Conservation (phyloP, 495 filamentous ascomycete genomes). For the Wilcoxina mikolae region DNA sequence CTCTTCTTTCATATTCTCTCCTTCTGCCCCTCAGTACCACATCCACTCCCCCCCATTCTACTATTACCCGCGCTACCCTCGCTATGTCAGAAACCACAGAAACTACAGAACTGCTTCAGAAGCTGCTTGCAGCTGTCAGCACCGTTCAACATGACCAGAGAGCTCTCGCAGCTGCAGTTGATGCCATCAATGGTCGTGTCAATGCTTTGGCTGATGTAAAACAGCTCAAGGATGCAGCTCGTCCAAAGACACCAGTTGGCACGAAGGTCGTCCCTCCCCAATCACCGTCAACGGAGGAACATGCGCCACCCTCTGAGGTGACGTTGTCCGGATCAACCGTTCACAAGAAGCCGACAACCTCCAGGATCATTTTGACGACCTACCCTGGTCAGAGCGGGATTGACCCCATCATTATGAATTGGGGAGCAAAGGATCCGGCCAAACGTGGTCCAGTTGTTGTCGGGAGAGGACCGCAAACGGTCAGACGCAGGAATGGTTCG, state of each 20-base stretch:
- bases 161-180: slow-evolving; percentile 45
- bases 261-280: not conserved
- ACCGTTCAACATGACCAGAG: slow-evolving; percentile 42
- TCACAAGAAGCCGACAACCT: slow-evolving; percentile 32
- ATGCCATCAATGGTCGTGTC: slow-evolving; percentile 50
- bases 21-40: not conserved
- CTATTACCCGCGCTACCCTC: not conserved
- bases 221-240: slow-evolving; percentile 36
- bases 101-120: slow-evolving; percentile 30
- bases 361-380: slow-evolving; percentile 57
- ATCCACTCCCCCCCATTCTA: not conserved
- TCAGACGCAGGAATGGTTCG: slow-evolving; percentile 75
- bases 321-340: slow-evolving; percentile 12
- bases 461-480: slow-evolving; percentile 55
- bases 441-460: slow-evolving; percentile 82
- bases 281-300: slow-evolving; percentile 1
- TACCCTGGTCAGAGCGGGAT: slow-evolving; percentile 92
- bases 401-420: slow-evolving; percentile 73
- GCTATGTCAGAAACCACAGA: slow-evolving; percentile 4
- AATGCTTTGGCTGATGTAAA: slow-evolving; percentile 45
- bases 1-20: not conserved
- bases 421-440: slow-evolving; percentile 64
- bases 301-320: slow-evolving; percentile 17
- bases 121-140: slow-evolving; percentile 40
- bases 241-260: not conserved